A percentile compares a stretch with the other conserved stretches of the same genome.
These are phyloP conservation scores for Pouteria glomerata DNA, from an alignment of 148 eudicot genomes.

Conservation along the genomic window DNA sequence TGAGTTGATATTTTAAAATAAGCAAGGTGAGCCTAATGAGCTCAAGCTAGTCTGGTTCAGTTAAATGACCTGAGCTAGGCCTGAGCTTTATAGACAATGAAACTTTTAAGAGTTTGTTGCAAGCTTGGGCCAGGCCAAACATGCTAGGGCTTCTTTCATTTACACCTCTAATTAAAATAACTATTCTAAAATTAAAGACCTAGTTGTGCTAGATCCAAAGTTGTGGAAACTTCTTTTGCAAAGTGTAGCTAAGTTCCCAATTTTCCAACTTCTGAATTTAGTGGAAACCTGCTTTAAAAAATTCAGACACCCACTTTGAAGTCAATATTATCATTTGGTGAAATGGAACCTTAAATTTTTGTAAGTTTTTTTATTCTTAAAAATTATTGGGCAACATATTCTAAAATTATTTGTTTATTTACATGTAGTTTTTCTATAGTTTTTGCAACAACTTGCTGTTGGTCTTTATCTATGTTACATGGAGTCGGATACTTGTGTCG, in stretches of 20 bases:
- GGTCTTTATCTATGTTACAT: no score
- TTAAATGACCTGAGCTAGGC: no score
- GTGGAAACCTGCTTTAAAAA: background rate
- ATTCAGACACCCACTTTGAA: background rate
- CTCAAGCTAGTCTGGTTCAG: no score
- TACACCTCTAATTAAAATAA: no score
- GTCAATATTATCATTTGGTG: background rate
- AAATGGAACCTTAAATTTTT: background rate
- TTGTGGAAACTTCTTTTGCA: background rate
- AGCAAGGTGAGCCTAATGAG: no score
- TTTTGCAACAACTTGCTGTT: background rate
- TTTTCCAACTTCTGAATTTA: conserved; percentile 1
- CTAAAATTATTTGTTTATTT: background rate
- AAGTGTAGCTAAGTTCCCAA: background rate
- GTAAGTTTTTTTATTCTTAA: background rate
- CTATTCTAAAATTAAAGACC: no score
- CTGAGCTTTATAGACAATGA: no score
- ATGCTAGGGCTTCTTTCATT: no score
- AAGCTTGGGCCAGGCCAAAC: no score
- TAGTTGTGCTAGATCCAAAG: background rate
- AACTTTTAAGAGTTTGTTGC: no score
- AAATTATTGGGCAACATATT: background rate
- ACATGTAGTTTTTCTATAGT: background rate
- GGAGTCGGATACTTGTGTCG: no score
- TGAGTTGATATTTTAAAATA: no score